These are phyloP conservation scores for Batkoa obscura DNA, from an alignment of 371 early-diverging fungal genomes.

Conservation along the genomic window DNA sequence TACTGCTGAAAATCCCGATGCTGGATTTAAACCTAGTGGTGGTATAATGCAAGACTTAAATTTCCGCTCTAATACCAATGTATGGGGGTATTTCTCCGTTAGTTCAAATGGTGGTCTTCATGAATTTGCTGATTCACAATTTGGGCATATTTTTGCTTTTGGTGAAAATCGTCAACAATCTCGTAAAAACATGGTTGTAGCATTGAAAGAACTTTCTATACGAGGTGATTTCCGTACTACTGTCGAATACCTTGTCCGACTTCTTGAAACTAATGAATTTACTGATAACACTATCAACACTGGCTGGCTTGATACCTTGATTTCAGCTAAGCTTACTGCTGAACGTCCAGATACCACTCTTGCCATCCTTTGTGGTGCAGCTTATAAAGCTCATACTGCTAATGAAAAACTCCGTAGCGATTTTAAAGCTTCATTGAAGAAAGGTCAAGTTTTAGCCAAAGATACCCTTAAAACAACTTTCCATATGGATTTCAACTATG, in stretches of 20 bases:
- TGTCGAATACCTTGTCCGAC: slow-evolving; percentile 86
- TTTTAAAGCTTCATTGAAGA: slow-evolving; percentile 63
- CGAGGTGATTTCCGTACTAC: slow-evolving; percentile 97
- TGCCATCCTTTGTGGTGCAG: slow-evolving; percentile 83
- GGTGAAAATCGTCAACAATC: slow-evolving; percentile 87
- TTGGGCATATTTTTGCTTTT: slow-evolving; percentile 97
- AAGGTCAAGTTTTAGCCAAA: slow-evolving; percentile 77
- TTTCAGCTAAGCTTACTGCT: slow-evolving; percentile 66
- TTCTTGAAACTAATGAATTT: slow-evolving; percentile 81
- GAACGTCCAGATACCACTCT: slow-evolving; percentile 80
- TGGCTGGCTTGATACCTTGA: slow-evolving; percentile 89
- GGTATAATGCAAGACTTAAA: slow-evolving; percentile 90
- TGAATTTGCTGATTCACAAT: slow-evolving; percentile 98
- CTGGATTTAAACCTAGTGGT: slow-evolving; percentile 83
- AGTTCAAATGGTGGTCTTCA: slow-evolving; percentile 87
- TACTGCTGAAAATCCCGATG: slow-evolving; percentile 79
- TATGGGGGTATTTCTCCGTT: slow-evolving; percentile 98
- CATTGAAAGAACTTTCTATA: slow-evolving; percentile 93
- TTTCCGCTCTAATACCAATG: slow-evolving; percentile 82
- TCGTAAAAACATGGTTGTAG: slow-evolving; percentile 90
- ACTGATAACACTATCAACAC: slow-evolving; percentile 81
- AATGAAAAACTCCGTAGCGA: slow-evolving; percentile 41
- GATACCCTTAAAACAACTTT: slow-evolving; percentile 51
- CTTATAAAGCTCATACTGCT: slow-evolving; percentile 55
- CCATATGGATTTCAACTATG: slow-evolving; percentile 76